These are phyloP conservation scores for Rhizopus delemar DNA, from an alignment of 371 early-diverging fungal species.

Conservation along the genomic window DNA sequence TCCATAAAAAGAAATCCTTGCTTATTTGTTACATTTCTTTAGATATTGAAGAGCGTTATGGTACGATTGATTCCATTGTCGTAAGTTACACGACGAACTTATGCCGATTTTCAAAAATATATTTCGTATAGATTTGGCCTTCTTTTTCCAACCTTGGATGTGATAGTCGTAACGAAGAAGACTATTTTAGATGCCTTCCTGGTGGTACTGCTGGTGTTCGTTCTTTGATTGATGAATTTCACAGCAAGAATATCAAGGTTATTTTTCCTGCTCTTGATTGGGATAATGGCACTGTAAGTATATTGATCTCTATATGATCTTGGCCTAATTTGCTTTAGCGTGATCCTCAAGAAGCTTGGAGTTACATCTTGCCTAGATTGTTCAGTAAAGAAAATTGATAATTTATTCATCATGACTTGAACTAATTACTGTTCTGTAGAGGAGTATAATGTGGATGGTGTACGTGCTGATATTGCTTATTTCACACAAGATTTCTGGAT, in stretches of 20 bases:
- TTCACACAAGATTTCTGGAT: conserved; percentile 33
- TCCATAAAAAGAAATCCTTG: background rate
- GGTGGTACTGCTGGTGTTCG: conserved; percentile 32
- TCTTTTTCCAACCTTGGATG: conserved; percentile 30
- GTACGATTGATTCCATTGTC: conserved; percentile 30
- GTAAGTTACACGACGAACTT: conserved; percentile 10
- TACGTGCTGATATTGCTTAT: conserved; percentile 22
- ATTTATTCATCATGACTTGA: background rate
- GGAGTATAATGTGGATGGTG: conserved; percentile 32
- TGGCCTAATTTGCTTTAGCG: conserved; percentile 12
- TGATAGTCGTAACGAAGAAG: conserved; percentile 36
- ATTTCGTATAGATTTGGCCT: conserved; percentile 25
- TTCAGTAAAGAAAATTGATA: background rate
- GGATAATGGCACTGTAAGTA: conserved; percentile 38
- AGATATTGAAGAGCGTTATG: conserved; percentile 26
- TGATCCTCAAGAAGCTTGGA: conserved; percentile 32
- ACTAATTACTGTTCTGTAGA: conserved; percentile 8
- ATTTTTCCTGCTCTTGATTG: conserved; percentile 23
- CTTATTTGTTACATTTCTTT: background rate
- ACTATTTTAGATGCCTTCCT: conserved; percentile 31
- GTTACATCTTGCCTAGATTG: conserved; percentile 21
- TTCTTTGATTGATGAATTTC: conserved; percentile 25
- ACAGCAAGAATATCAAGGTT: conserved; percentile 23
- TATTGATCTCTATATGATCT: background rate
- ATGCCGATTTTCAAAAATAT: background rate